Conservation (phyloP, 2,329 filamentous ascomycete genomes). For the Colletotrichum salicis region DNA sequence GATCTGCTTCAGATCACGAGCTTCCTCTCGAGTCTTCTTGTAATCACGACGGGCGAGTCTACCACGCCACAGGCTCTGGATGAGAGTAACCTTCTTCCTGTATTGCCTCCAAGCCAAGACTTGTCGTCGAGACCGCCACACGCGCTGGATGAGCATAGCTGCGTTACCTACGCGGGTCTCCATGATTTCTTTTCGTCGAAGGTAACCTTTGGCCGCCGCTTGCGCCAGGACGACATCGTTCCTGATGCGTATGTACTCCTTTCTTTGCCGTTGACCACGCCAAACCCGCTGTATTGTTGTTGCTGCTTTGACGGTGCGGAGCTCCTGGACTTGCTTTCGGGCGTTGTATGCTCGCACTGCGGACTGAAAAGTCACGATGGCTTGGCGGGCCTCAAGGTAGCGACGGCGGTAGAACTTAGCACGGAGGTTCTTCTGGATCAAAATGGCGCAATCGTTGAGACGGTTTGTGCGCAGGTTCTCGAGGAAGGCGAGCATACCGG, state of each 20-base stretch:
- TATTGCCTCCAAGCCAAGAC: conserved; percentile 87
- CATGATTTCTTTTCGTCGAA: conserved; percentile 91
- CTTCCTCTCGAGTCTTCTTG: conserved; percentile 92
- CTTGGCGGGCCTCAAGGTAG: conserved; percentile 86
- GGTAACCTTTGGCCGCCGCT: conserved; percentile 89
- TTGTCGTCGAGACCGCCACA: conserved; percentile 84
- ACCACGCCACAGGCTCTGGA: conserved; percentile 94
- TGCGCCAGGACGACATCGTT: conserved; percentile 89
- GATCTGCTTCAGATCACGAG: conserved; percentile 98
- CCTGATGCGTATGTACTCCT: conserved; percentile 80
- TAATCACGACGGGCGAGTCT: conserved; percentile 83
- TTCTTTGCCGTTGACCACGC: conserved; percentile 91
- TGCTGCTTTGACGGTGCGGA: conserved; percentile 84
- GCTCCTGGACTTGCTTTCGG: conserved; percentile 80
- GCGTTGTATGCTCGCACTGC: conserved; percentile 81
- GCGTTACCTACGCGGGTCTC: conserved; percentile 94
- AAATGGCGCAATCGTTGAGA: conserved; percentile 91
- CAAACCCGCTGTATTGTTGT: conserved; percentile 96
- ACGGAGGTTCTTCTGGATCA: conserved; percentile 98
- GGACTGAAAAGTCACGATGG: conserved; percentile 84
- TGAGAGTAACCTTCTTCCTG: conserved; percentile 86
- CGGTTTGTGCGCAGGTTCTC: conserved; percentile 92
- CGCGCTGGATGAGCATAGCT: conserved; percentile 87
- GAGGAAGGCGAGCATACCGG: conserved; percentile 97
- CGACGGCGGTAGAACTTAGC: conserved; percentile 95